phyloP scores from a whole-genome alignment of 495 filamentous ascomycete species.

The Paragyromitra xinjiangensis region DNA sequence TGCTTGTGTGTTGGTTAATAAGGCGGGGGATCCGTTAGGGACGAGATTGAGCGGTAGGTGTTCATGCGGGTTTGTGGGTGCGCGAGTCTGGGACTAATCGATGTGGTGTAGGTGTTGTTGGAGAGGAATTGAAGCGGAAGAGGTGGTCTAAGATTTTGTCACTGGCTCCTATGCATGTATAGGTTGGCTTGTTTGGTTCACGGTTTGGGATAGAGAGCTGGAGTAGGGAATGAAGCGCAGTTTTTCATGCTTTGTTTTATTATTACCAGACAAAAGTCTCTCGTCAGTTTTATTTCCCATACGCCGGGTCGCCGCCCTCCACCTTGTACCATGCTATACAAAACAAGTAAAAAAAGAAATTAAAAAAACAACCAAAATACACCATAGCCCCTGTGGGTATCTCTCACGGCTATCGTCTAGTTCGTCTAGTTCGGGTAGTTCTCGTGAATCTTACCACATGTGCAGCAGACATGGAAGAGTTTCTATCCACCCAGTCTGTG shows the following conservation, averaged over 20 bases:
- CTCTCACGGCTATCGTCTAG: not conserved
- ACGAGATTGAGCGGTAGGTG: slow-evolving; percentile 81
- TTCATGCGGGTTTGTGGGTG: slow-evolving; percentile 39
- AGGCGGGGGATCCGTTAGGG: slow-evolving; percentile 93
- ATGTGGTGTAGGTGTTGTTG: slow-evolving; percentile 73
- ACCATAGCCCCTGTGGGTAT: slow-evolving; percentile 6
- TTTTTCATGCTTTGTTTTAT: not conserved
- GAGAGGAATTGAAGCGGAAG: slow-evolving; percentile 82
- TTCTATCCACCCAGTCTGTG: slow-evolving; percentile 66
- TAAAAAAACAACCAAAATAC: slow-evolving; percentile 30
- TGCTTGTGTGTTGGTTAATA: slow-evolving; percentile 96
- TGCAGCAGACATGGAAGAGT: slow-evolving; percentile 96
- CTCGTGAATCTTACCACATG: slow-evolving; percentile 86
- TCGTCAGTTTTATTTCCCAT: slow-evolving; percentile 15
- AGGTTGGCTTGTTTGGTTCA: slow-evolving; percentile 53
- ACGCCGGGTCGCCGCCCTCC: slow-evolving; percentile 9
- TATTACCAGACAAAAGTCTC: slow-evolving; percentile 15
- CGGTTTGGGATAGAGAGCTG: not conserved
- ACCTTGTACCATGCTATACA: slow-evolving; percentile 32
- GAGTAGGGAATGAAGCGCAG: not conserved
- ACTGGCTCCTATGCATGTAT: slow-evolving; percentile 92
- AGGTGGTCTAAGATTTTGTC: slow-evolving; percentile 98
- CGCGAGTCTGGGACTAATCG: slow-evolving; percentile 22
- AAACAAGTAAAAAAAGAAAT: slow-evolving; percentile 30
- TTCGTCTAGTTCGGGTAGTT: slow-evolving; percentile 32